Evolutionary conservation across 31 red algal genomes (phyloP), one percentile per base, ranked within the genome.

Genomic region (Endocladia muricata): DNA sequence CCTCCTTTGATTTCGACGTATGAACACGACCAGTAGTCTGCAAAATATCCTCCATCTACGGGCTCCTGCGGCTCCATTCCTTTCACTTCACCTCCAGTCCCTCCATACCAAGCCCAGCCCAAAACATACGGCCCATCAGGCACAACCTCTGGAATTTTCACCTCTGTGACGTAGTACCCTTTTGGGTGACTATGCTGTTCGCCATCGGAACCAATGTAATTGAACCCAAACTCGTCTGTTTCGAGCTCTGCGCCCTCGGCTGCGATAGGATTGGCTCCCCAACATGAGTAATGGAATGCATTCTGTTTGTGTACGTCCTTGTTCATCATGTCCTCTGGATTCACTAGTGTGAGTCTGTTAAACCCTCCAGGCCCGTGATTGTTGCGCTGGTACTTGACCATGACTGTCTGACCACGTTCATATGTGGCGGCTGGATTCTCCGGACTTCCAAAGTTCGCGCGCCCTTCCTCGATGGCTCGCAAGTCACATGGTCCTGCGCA

Each of bases 361-460:
- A 84, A 84, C 34, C 80, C 80, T 19, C 80, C 80, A 26, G 56
- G 80, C 11, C 6, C 75, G 74, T 88, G 84, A 43, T 88, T 88
- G 51, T 88, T 88, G 28, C 68, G 74, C 28, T 67, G 13, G 67
- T 88, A 88, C 40, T 70, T 63, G 47, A 88, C 44, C 23, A 25
- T 7, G 44, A 67, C 56, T 21, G 38, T 35, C 55, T 88, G 76
- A 6, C 85, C 85, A 32, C 85, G 85, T 0, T 29, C 17, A 11
- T 37, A 88, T 4, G 65, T 74, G 34, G 85, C 76, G 17, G 85
- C 75, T 26, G 85, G 85, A 41, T 60, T 41, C 0, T 11, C 15
- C 8, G 81, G 60, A 31, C 54, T 64, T 30, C 48, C 48, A 70
- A 48, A 61, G 36, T 75, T 55, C 0, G 70, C 81, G 36, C 41